Percentiles rank a stretch among this genome's conserved stretches.
These are phyloP conservation scores for Pseudocercospora musae DNA, from an alignment of 2,329 filamentous ascomycete species.

Conservation along the genomic window DNA sequence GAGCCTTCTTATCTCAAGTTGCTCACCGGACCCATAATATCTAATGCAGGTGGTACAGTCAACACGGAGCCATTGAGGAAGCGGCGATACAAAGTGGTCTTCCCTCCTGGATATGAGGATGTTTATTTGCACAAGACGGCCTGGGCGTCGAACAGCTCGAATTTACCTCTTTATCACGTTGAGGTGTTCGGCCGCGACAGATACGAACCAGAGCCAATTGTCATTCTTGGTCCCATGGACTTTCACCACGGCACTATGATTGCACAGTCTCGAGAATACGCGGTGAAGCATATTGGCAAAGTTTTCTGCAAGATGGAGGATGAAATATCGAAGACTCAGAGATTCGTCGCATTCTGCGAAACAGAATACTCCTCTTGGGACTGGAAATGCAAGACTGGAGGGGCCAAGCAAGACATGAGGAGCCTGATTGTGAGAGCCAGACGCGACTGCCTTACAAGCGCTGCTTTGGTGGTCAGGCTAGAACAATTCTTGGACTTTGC, in stretches of 20 bases:
- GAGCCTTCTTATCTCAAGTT: conserved; percentile 20
- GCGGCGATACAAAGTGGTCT: conserved; percentile 20
- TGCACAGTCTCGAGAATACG: conserved; percentile 9
- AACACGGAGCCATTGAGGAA: conserved; percentile 17
- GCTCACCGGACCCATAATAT: conserved; percentile 19
- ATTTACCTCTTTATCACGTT: conserved; percentile 19
- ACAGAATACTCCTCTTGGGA: conserved; percentile 23
- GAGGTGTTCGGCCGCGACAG: conserved; percentile 15
- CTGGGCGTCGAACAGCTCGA: conserved; percentile 10
- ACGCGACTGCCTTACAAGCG: conserved; percentile 8
- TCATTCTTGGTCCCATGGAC: conserved; percentile 19
- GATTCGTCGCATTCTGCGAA: conserved; percentile 18
- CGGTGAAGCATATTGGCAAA: conserved; percentile 7
- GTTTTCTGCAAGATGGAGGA: conserved; percentile 16
- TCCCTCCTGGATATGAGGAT: conserved; percentile 23
- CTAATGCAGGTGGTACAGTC: conserved; percentile 17
- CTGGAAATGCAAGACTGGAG: conserved; percentile 20
- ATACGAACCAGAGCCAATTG: conserved; percentile 23
- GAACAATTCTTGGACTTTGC: conserved; percentile 18
- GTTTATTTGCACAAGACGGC: conserved; percentile 24
- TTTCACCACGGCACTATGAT: conserved; percentile 2
- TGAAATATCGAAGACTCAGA: conserved; percentile 14
- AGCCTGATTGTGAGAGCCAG: conserved; percentile 13
- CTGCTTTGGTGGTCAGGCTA: conserved; percentile 12
- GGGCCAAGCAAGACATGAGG: conserved; percentile 21